Conservation (phyloP, 2,329 filamentous ascomycete species). For the Ophiostoma sp. region DNA sequence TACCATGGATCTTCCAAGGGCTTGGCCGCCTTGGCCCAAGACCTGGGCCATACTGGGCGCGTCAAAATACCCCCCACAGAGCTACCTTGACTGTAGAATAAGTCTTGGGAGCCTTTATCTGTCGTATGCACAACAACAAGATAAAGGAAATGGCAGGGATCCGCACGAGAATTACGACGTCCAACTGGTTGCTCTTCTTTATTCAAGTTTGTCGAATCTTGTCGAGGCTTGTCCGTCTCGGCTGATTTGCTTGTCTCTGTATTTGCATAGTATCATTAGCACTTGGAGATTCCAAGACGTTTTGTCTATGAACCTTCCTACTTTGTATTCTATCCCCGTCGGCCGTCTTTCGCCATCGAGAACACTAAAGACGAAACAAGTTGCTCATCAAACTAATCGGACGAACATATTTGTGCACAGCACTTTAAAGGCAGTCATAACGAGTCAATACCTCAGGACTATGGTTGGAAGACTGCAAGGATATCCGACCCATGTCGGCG, state of each 20-base stretch:
- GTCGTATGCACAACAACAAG: neutral
- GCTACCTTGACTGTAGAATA: neutral
- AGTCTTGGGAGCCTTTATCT: neutral
- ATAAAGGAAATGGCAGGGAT: neutral
- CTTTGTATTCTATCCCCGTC: neutral
- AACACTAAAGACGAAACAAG: neutral
- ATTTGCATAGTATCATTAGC: neutral
- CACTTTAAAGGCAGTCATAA: neutral
- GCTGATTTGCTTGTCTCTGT: slow-evolving; percentile 9
- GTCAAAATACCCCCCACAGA: neutral
- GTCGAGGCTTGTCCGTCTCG: neutral
- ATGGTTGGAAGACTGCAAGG: neutral
- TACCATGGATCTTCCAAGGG: neutral
- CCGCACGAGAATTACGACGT: no score
- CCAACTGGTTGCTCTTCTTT: neutral
- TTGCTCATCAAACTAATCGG: neutral
- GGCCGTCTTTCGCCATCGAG: neutral
- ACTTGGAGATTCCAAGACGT: neutral
- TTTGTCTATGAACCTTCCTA: slow-evolving; percentile 1
- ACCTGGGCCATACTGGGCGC: neutral
- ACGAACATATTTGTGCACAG: neutral
- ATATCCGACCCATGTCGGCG: neutral
- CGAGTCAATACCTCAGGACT: neutral
- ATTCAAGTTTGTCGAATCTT: neutral
- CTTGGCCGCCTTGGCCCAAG: slow-evolving; percentile 5